A percentile compares a stretch with the other conserved stretches of the same genome.
Conservation (phyloP, 768 basidiomycete genomes). For the Asterophora lycoperdoides region DNA sequence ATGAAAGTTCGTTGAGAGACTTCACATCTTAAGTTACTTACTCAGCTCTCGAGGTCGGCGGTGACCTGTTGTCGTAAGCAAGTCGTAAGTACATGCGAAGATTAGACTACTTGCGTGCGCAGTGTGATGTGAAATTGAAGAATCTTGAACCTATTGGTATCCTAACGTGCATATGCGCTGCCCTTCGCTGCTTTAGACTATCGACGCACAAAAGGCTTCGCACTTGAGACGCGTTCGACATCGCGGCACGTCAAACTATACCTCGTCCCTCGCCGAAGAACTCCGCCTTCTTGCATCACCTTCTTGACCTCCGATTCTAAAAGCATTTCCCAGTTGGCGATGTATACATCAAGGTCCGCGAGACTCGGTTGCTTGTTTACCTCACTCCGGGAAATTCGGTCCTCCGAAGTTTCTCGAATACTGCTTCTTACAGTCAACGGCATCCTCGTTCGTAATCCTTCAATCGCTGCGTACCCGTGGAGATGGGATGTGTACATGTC, state of each 20-base stretch:
- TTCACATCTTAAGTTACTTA: background rate
- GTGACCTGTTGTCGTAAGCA: too few species aligned
- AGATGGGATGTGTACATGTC: slow-evolving; percentile 67
- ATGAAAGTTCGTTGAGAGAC: background rate
- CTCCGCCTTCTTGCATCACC: slow-evolving; percentile 44
- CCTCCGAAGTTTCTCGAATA: slow-evolving; percentile 57
- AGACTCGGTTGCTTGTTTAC: slow-evolving; percentile 21
- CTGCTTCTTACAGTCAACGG: slow-evolving; percentile 23
- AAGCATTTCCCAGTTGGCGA: slow-evolving; percentile 61
- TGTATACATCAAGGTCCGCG: slow-evolving; percentile 25
- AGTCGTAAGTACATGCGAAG: background rate
- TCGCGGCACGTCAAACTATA: slow-evolving; percentile 87
- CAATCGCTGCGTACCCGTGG: slow-evolving; percentile 52
- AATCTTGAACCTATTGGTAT: background rate
- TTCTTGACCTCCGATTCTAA: slow-evolving; percentile 33
- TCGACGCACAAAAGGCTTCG: slow-evolving; percentile 23
- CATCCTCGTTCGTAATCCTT: slow-evolving; percentile 1
- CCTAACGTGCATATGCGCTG: background rate
- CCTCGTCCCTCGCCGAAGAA: slow-evolving; percentile 53
- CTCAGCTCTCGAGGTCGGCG: background rate
- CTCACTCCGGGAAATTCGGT: slow-evolving; percentile 34
- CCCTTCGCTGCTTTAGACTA: slow-evolving; percentile 13
- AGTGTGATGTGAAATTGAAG: background rate
- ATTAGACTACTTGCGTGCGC: background rate
- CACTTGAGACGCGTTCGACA: slow-evolving; percentile 57